phyloP scores from a whole-genome alignment of 1,139 yeast genomes.

The Scheffersomyces segobiensis region DNA sequence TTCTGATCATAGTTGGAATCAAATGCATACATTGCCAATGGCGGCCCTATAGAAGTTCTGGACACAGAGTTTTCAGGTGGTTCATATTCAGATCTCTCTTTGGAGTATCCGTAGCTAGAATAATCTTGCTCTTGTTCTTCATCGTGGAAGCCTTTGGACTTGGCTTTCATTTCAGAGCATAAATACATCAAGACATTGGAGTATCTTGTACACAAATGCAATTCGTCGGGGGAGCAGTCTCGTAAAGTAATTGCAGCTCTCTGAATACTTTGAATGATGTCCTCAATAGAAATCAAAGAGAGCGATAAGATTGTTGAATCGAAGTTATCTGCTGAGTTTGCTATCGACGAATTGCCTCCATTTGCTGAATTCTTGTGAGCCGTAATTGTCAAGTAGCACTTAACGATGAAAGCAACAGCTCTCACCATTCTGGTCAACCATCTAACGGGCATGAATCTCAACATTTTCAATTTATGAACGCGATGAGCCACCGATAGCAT shows the following conservation, averaged over 20 bases:
- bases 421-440: conserved; percentile 90
- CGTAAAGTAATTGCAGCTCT: conserved; percentile 72
- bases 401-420: conserved; percentile 87
- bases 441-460: conserved; percentile 82
- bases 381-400: conserved; percentile 72
- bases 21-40: neutral
- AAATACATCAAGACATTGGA: conserved; percentile 78
- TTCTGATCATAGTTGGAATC: neutral
- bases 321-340: conserved; percentile 32
- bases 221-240: conserved; percentile 87
- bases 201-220: conserved; percentile 79
- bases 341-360: conserved; percentile 2
- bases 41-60: neutral
- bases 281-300: conserved; percentile 68
- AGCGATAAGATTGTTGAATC: conserved; percentile 58
- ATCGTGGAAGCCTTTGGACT: conserved; percentile 20
- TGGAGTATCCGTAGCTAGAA: neutral
- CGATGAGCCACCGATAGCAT: conserved; percentile 71
- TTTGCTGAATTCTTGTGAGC: conserved; percentile 33
- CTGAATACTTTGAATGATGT: conserved; percentile 66
- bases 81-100: neutral
- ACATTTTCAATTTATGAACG: conserved; percentile 61
- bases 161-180: conserved; percentile 69
- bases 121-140: conserved; percentile 11
- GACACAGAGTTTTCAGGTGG: conserved; percentile 3